These are phyloP conservation scores for Lactifluus piperatus DNA, from an alignment of 768 basidiomycete species.

Conservation along the genomic window DNA sequence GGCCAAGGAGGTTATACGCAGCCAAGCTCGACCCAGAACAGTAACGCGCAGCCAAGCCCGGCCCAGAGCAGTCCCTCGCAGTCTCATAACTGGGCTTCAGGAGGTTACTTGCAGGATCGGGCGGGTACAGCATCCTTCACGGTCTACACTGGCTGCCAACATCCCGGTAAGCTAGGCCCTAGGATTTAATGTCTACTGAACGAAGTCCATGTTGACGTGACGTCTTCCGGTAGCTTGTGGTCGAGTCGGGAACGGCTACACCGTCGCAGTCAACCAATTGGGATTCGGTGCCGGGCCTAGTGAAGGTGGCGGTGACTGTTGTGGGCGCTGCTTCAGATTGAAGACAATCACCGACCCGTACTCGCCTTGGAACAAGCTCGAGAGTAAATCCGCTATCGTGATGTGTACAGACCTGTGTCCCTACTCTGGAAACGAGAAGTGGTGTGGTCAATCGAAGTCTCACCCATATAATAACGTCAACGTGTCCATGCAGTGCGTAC, in stretches of 20 bases:
- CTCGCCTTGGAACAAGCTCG: too few relatives aligned
- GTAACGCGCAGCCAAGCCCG: too few relatives aligned
- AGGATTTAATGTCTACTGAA: background rate
- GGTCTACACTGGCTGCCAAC: slow-evolving; percentile 40
- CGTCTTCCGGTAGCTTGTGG: slow-evolving; percentile 39
- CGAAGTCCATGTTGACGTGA: background rate
- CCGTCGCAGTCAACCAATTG: slow-evolving; percentile 49
- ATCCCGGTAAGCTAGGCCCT: slow-evolving; percentile 32
- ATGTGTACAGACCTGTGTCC: slow-evolving; percentile 42
- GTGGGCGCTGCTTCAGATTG: slow-evolving; percentile 51
- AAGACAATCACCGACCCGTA: slow-evolving; percentile 45
- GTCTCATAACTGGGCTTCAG: too few relatives aligned
- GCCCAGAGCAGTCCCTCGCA: too few relatives aligned
- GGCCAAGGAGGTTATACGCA: too few relatives aligned
- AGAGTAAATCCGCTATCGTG: slow-evolving; percentile 48
- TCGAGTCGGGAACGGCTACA: slow-evolving; percentile 38
- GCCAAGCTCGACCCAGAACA: too few relatives aligned
- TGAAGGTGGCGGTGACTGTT: slow-evolving; percentile 53
- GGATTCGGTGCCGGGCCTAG: slow-evolving; percentile 44
- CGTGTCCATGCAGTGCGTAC: slow-evolving; percentile 41
- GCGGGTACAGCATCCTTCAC: slow-evolving; percentile 52
- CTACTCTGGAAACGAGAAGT: slow-evolving; percentile 39
- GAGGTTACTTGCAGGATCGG: slow-evolving; percentile 45
- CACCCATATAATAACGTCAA: slow-evolving; percentile 34
- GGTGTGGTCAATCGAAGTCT: slow-evolving; percentile 44